Conservation (phyloP, 305 asterid species). For the Fraxinus sp. region DNA sequence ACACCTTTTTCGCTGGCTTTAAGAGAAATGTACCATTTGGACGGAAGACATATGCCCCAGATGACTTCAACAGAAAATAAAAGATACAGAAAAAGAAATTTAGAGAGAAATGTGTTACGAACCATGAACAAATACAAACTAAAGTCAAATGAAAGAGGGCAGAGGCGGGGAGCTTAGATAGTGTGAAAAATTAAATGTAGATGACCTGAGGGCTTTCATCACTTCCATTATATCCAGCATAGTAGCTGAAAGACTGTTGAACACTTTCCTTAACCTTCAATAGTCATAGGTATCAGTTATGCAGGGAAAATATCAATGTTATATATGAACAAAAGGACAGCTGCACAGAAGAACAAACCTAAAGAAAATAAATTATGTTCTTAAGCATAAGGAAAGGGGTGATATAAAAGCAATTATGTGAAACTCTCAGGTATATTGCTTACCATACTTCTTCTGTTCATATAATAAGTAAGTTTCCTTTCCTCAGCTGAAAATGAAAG, state of each 20-base stretch:
- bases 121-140: background rate
- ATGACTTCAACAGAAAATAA: constrained; percentile 38
- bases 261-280: constrained; percentile 32
- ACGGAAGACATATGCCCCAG: constrained; percentile 75
- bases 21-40: constrained; percentile 60
- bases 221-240: constrained; percentile 44
- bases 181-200: constrained; percentile 2
- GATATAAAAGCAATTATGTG: background rate
- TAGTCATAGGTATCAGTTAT: constrained; percentile 18
- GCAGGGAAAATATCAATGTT: constrained; percentile 17
- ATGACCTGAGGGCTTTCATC: constrained; percentile 44
- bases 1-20: constrained; percentile 42
- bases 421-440: constrained; percentile 16
- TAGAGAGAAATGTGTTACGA: background rate
- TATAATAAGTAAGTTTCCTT: constrained; percentile 38
- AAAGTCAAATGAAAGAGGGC: background rate
- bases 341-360: background rate
- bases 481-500: constrained; percentile 40
- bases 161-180: constrained; percentile 5
- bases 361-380: background rate
- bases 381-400: background rate
- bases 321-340: background rate
- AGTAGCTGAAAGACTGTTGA: constrained; percentile 45
- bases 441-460: constrained; percentile 44
- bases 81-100: constrained; percentile 1